Evolutionary conservation across 1,284 basidiomycete genomes (phyloP).

Genomic region (Xerocomus amazonicus): DNA sequence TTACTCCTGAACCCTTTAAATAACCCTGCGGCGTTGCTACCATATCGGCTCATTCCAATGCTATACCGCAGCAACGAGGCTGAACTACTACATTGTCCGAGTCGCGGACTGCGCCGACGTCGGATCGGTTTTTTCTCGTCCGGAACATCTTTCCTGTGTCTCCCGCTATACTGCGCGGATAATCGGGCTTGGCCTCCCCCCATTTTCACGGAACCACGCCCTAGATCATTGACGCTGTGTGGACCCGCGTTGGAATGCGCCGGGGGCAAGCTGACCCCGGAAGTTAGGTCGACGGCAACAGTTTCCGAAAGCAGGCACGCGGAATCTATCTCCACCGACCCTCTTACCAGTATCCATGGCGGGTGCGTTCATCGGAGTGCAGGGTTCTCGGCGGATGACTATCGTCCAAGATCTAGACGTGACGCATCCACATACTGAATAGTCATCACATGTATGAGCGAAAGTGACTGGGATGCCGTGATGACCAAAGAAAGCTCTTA

Average conservation of each 20-base stretch:
- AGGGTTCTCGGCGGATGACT: conserved; percentile 2
- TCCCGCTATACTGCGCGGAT: neutral
- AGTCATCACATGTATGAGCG: neutral
- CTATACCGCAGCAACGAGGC: too few species aligned
- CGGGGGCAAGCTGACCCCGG: neutral
- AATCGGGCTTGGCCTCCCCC: neutral
- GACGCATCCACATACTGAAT: neutral
- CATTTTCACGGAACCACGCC: conserved; percentile 6
- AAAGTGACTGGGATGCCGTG: neutral
- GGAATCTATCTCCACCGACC: neutral
- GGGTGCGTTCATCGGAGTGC: neutral
- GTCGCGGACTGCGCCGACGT: neutral
- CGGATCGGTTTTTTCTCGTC: neutral
- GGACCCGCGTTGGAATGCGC: neutral
- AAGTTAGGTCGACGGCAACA: neutral
- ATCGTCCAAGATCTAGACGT: neutral
- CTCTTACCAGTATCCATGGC: neutral
- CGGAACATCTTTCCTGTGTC: neutral
- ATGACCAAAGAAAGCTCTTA: neutral
- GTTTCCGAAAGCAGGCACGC: neutral
- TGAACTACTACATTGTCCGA: neutral
- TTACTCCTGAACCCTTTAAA: neutral
- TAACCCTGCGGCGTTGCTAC: conserved; percentile 2
- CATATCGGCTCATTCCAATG: neutral
- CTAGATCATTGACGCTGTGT: conserved; percentile 5